Evolutionary conservation across 108 stramenopile species (phyloP).

Genomic region (Fragilaria radians): DNA sequence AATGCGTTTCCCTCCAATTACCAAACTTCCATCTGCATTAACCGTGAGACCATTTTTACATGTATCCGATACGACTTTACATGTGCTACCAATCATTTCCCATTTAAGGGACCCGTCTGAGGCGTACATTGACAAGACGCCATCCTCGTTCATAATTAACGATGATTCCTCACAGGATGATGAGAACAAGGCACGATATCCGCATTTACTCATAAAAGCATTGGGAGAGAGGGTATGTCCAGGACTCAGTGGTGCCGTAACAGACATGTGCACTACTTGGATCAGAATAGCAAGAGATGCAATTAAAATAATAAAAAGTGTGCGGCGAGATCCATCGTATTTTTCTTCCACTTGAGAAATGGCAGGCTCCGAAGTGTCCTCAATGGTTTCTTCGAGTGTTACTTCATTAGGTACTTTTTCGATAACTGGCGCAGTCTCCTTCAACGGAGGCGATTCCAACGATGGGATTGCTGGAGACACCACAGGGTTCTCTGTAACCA

Average conservation of each 20-base stretch:
- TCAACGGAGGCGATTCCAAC: too few species aligned
- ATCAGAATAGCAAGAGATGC: slow-evolving; percentile 14
- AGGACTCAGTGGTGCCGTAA: slow-evolving; percentile 22
- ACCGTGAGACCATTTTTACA: slow-evolving; percentile 28
- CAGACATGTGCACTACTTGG: slow-evolving; percentile 12
- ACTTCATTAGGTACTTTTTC: neutral
- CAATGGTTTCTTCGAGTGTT: neutral
- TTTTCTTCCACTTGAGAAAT: neutral
- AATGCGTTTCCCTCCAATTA: slow-evolving; percentile 24
- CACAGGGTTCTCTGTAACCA: neutral
- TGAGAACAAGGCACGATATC: slow-evolving; percentile 17
- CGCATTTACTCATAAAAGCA: slow-evolving; percentile 30
- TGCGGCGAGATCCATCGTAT: neutral
- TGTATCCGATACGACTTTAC: slow-evolving; percentile 2
- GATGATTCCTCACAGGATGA: slow-evolving; percentile 15
- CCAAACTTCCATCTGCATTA: slow-evolving; percentile 18
- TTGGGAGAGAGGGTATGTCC: slow-evolving; percentile 28
- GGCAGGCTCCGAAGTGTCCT: neutral
- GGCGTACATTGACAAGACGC: slow-evolving; percentile 20
- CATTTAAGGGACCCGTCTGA: slow-evolving; percentile 14
- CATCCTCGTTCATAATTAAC: slow-evolving; percentile 26
- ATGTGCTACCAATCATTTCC: slow-evolving; percentile 26
- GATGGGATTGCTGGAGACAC: neutral
- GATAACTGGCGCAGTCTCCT: neutral
- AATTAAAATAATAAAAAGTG: neutral